Conservation (phyloP, 2,329 filamentous ascomycete genomes). For the Coniochaeta sp. region DNA sequence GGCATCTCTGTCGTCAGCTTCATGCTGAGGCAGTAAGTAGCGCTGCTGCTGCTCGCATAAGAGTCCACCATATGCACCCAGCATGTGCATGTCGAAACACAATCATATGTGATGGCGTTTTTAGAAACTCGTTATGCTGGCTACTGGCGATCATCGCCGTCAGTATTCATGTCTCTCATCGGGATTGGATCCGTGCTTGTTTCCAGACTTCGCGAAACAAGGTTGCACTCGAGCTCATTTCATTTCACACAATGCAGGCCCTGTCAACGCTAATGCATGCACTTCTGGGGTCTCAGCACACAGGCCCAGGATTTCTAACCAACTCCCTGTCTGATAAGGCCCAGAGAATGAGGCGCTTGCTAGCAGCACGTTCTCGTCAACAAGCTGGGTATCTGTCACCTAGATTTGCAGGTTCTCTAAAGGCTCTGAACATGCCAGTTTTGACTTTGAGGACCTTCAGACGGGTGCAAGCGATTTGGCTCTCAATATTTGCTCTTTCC, state of each 20-base stretch:
- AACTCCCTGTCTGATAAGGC: background rate
- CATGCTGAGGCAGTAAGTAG: background rate
- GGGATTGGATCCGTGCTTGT: background rate
- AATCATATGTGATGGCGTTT: background rate
- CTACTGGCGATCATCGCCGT: slow-evolving; percentile 5
- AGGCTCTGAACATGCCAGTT: too few relatives aligned
- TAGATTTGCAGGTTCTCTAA: too few relatives aligned
- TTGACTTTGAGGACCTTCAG: too few relatives aligned
- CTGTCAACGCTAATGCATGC: slow-evolving; percentile 13
- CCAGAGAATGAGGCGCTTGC: background rate
- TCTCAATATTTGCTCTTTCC: too few relatives aligned
- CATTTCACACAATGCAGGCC: slow-evolving; percentile 11
- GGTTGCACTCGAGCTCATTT: slow-evolving; percentile 6
- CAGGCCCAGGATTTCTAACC: background rate
- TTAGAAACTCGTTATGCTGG: background rate
- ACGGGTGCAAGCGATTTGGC: too few relatives aligned
- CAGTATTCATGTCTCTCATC: background rate
- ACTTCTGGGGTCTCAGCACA: background rate
- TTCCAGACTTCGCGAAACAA: background rate
- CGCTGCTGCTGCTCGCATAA: background rate
- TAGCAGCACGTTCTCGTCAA: too few relatives aligned
- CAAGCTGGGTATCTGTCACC: too few relatives aligned
- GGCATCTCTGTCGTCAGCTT: background rate
- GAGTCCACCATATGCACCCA: background rate
- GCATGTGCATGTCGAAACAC: background rate